Base-by-base conservation (phyloP, 176 grass and related monocot genomes). In the Juncus effusus region DNA sequence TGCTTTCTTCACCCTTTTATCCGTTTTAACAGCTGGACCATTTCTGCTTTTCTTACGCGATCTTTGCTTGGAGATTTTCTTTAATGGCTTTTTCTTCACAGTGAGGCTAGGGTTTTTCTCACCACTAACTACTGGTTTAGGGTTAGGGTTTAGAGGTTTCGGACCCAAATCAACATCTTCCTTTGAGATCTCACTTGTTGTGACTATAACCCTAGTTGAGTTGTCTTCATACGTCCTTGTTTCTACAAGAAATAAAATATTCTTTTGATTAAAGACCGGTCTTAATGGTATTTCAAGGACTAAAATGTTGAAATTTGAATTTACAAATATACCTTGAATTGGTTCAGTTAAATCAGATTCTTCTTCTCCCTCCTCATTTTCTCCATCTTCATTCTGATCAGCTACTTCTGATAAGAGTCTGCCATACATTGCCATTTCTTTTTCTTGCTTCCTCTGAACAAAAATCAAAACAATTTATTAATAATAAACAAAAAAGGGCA, bases 381-480 rank as follows among this genome's bases (percentile, higher is more conserved):
- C 66, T 54, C 78, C 80, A 62, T 65, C 10, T 4, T 36, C 68
- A 42, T 40, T 54, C 42, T 77, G 65, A 63, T 44, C 66, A 56
- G 79, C 42, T 53, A 70, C 53, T 28, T 39, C 13, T 74, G 88
- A 87, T 35, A 73, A 38, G 10, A 99, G 69, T 86, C 79, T 80
- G 35, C 94, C 88, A 42, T 93, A 90, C 9, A 99, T 10, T 72
- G 80, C 83, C 57, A 93, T 76, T 72, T 99, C 85, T 73, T 60
- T 96, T 66, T 93, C 88, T 99, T 80, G 42, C 82, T 99, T 99
- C 55, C 94, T 89, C 94, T 99, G 80, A 10, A 86, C 40, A 47
- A 77, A 76, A 81, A 84, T 63, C 19, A 64, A 5, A 72, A 16
- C 13, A 64, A 9, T 47, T 28, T 28, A 28, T 28, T 28, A 28